A percentile compares a stretch with the other conserved stretches of the same genome.
These are phyloP conservation scores for Parascedosporium putredinis DNA, from an alignment of 2,329 filamentous ascomycete genomes.

Conservation along the genomic window DNA sequence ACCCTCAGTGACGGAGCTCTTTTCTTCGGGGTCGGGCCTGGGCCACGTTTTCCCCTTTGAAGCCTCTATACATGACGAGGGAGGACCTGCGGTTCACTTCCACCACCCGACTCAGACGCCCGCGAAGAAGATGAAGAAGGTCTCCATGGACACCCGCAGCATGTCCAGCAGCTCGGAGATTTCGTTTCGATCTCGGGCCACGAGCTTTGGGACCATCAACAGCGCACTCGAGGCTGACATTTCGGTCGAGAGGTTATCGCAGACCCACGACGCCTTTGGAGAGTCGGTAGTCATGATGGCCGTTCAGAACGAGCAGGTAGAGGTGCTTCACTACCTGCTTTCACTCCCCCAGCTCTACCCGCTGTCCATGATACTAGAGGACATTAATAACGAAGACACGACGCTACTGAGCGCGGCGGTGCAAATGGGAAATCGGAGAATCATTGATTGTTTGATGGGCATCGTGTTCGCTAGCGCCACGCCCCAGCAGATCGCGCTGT, in stretches of 20 bases:
- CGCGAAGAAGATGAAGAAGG: slow-evolving; percentile 56
- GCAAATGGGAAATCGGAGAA: slow-evolving; percentile 65
- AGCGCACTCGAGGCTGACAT: slow-evolving; percentile 76
- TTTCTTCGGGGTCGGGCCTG: slow-evolving; percentile 49
- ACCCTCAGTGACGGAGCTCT: slow-evolving; percentile 35
- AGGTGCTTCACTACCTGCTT: slow-evolving; percentile 69
- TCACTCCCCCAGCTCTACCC: slow-evolving; percentile 69
- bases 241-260: slow-evolving; percentile 67
- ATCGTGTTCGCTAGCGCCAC: slow-evolving; percentile 52
- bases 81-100: slow-evolving; percentile 13
- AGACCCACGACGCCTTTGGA: slow-evolving; percentile 59
- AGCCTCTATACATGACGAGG: slow-evolving; percentile 32
- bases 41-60: slow-evolving; percentile 91
- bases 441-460: slow-evolving; percentile 66
- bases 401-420: slow-evolving; percentile 84
- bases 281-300: slow-evolving; percentile 88
- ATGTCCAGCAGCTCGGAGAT: slow-evolving; percentile 77
- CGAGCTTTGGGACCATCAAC: slow-evolving; percentile 63
- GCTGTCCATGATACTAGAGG: slow-evolving; percentile 59
- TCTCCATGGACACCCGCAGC: slow-evolving; percentile 83
- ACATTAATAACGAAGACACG: slow-evolving; percentile 81
- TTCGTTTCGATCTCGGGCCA: slow-evolving; percentile 71
- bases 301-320: slow-evolving; percentile 59
- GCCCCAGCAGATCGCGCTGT: slow-evolving; percentile 48
- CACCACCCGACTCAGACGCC: slow-evolving; percentile 15